Evolutionary conservation across 306 rosid species (phyloP).

Genomic region (Luffa acutangula): DNA sequence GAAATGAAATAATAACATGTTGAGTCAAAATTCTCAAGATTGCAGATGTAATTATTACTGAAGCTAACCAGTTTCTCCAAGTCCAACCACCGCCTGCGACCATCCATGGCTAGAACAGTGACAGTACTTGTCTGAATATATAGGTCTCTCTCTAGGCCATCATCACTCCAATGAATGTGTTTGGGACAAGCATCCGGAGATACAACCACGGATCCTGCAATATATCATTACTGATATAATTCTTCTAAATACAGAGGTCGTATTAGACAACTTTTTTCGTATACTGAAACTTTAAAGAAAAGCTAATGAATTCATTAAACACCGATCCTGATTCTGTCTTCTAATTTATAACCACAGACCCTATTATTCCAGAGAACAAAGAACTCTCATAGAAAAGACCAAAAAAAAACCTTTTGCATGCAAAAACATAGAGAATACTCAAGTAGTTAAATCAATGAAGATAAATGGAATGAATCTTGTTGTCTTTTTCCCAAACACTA

Average conservation of each 20-base stretch:
- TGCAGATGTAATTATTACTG: slow-evolving; percentile 4
- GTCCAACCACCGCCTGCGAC: slow-evolving; percentile 98
- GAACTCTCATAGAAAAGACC: neutral
- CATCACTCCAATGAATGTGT: slow-evolving; percentile 69
- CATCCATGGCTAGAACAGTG: slow-evolving; percentile 97
- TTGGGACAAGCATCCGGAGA: slow-evolving; percentile 51
- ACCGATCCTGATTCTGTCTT: neutral
- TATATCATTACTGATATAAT: slow-evolving; percentile 6
- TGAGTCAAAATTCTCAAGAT: slow-evolving; percentile 9
- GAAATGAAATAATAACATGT: neutral
- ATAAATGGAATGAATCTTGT: neutral
- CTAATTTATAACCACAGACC: neutral
- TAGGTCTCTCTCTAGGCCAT: slow-evolving; percentile 87
- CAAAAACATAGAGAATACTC: neutral
- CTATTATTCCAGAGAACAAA: neutral
- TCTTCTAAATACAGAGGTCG: slow-evolving; percentile 1
- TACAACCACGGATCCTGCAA: slow-evolving; percentile 47
- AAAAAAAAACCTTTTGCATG: neutral
- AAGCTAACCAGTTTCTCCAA: slow-evolving; percentile 69
- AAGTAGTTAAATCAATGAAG: neutral
- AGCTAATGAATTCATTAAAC: neutral
- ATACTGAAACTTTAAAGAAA: neutral
- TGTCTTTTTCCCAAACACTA: neutral
- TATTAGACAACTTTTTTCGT: neutral
- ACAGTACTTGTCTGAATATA: slow-evolving; percentile 65